phyloP scores from a whole-genome alignment of 352 stramenopile genomes.

The Pythium rishiriense region DNA sequence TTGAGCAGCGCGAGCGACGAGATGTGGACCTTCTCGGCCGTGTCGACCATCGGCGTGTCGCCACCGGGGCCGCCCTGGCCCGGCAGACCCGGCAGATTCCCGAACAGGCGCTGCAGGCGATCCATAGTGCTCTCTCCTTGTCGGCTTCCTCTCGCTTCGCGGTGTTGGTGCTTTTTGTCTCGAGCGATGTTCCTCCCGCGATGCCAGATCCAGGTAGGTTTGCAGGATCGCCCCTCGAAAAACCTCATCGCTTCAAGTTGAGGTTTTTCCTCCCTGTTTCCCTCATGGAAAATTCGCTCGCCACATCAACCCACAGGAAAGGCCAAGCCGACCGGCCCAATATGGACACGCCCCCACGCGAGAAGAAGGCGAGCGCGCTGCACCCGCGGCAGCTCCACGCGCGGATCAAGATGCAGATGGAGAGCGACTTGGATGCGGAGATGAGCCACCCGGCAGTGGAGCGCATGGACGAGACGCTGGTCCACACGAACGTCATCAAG shows the following conservation, averaged over 20 bases:
- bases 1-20: slow-evolving; percentile 99
- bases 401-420: slow-evolving; percentile 75
- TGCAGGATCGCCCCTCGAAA: slow-evolving; percentile 23
- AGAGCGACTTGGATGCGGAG: slow-evolving; percentile 65
- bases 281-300: neutral
- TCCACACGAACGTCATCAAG: slow-evolving; percentile 60
- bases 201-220: slow-evolving; percentile 22
- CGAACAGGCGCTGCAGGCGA: slow-evolving; percentile 84
- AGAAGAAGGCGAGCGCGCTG: slow-evolving; percentile 36
- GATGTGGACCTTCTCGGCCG: slow-evolving; percentile 99
- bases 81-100: slow-evolving; percentile 76
- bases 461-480: slow-evolving; percentile 49
- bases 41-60: slow-evolving; percentile 95
- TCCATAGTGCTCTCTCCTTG: slow-evolving; percentile 52
- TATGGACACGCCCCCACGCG: slow-evolving; percentile 73
- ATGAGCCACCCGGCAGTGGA: slow-evolving; percentile 49
- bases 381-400: slow-evolving; percentile 61
- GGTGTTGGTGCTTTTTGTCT: slow-evolving; percentile 23
- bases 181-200: slow-evolving; percentile 11
- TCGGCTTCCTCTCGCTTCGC: slow-evolving; percentile 1
- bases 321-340: neutral
- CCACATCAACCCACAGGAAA: slow-evolving; percentile 6
- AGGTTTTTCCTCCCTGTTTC: slow-evolving; percentile 20
- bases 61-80: slow-evolving; percentile 66
- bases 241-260: slow-evolving; percentile 33